These are phyloP conservation scores for Pseudonitzschia delicatissima DNA, from an alignment of 108 stramenopile species.

Conservation along the genomic window DNA sequence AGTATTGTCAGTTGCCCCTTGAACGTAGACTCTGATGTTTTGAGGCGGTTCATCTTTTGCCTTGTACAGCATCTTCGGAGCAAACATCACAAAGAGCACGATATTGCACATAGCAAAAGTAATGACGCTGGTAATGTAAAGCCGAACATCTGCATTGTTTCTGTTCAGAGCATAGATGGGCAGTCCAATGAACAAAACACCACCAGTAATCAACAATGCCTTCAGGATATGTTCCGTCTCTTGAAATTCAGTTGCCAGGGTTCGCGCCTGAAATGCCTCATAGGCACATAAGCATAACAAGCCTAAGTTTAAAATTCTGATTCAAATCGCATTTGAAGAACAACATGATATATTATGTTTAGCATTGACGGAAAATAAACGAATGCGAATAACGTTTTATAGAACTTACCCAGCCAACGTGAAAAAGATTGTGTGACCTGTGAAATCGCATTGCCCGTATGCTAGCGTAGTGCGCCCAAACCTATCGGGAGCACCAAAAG, in stretches of 20 bases:
- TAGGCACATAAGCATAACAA: not conserved
- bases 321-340: too few species aligned
- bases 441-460: constrained; percentile 31
- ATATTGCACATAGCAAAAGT: constrained; percentile 31
- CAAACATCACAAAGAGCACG: constrained; percentile 29
- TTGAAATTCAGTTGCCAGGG: constrained; percentile 42
- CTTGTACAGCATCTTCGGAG: constrained; percentile 23
- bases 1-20: not conserved
- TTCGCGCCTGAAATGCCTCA: constrained; percentile 47
- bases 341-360: not conserved
- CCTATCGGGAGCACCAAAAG: constrained; percentile 7
- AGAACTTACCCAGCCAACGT: constrained; percentile 21
- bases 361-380: not conserved
- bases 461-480: constrained; percentile 12
- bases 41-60: not conserved
- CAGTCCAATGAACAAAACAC: constrained; percentile 34
- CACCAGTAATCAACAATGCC: constrained; percentile 21
- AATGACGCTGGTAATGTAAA: constrained; percentile 22
- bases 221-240: constrained; percentile 44
- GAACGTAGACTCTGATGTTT: not conserved
- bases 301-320: not conserved
- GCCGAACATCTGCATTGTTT: constrained; percentile 22
- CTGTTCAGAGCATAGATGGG: constrained; percentile 35
- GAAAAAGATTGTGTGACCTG: constrained; percentile 17
- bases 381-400: not conserved